A percentile compares a stretch with the other conserved stretches of the same genome.
Evolutionary conservation across 441 rosid genomes (phyloP).

Genomic region (Gossypium laxum): DNA sequence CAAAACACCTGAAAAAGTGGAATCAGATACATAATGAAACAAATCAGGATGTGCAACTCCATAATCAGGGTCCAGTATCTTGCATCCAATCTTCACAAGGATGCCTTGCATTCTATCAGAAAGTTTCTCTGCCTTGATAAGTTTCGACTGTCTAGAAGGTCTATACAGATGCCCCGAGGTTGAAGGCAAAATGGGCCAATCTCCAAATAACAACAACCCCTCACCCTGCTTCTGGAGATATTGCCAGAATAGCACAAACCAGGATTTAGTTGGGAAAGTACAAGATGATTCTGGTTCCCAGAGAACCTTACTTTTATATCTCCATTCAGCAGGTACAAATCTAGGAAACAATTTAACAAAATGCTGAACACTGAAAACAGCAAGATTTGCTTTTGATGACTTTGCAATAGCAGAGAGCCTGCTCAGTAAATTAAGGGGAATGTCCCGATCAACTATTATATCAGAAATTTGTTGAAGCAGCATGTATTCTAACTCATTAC

Average conservation of each 20-base stretch:
- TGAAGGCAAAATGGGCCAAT: constrained; percentile 96
- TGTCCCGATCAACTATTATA: constrained; percentile 58
- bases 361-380: constrained; percentile 41
- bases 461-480: constrained; percentile 65
- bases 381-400: constrained; percentile 58
- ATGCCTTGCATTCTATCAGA: constrained; percentile 46
- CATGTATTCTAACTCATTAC: constrained; percentile 62
- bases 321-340: constrained; percentile 87
- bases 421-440: constrained; percentile 47
- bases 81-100: constrained; percentile 82
- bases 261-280: constrained; percentile 64
- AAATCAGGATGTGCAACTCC: constrained; percentile 70
- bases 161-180: constrained; percentile 68
- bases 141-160: constrained; percentile 66
- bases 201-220: constrained; percentile 59
- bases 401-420: constrained; percentile 70
- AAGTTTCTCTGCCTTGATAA: constrained; percentile 58
- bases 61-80: constrained; percentile 48
- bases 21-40: constrained; percentile 56
- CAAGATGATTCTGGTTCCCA: constrained; percentile 61
- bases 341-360: constrained; percentile 59
- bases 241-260: constrained; percentile 85
- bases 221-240: constrained; percentile 58
- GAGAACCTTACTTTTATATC: constrained; percentile 47
- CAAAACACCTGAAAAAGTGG: constrained; percentile 62